These are phyloP conservation scores for Amesomyces nigricolor DNA, from an alignment of 2,329 filamentous ascomycete genomes.

Conservation along the genomic window DNA sequence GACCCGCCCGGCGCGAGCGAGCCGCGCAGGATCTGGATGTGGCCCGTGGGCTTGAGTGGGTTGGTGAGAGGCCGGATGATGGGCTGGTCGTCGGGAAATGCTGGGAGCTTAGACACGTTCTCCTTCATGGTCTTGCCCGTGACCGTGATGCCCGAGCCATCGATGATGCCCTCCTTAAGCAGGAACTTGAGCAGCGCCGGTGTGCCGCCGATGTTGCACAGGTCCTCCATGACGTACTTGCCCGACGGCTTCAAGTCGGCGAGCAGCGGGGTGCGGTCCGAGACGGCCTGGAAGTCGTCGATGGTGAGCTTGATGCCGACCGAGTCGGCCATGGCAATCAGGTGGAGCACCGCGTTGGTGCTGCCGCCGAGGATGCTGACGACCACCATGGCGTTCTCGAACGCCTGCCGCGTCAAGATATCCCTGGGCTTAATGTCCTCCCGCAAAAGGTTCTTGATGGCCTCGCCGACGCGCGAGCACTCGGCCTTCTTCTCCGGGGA, in stretches of 20 bases:
- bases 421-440: conserved; percentile 74
- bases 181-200: conserved; percentile 84
- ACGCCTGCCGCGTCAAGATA: conserved; percentile 73
- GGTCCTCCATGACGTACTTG: conserved; percentile 78
- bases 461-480: conserved; percentile 64
- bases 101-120: conserved; percentile 72
- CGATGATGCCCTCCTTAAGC: conserved; percentile 73
- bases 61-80: conserved; percentile 76
- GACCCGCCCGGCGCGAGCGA: conserved; percentile 81
- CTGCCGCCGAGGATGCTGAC: conserved; percentile 79
- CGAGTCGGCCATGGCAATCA: conserved; percentile 77
- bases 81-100: conserved; percentile 68
- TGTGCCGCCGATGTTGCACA: conserved; percentile 82
- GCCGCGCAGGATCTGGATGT: conserved; percentile 82
- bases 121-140: conserved; percentile 86
- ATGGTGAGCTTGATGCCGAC: conserved; percentile 78
- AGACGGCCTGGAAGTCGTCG: conserved; percentile 80
- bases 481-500: conserved; percentile 65
- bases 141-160: conserved; percentile 74
- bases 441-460: conserved; percentile 67
- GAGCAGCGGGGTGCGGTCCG: conserved; percentile 71
- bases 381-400: conserved; percentile 80
- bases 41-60: conserved; percentile 81
- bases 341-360: conserved; percentile 78
- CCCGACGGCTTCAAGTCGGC: conserved; percentile 81